phyloP scores from a whole-genome alignment of 768 basidiomycete genomes.

The Trametes cubensis region DNA sequence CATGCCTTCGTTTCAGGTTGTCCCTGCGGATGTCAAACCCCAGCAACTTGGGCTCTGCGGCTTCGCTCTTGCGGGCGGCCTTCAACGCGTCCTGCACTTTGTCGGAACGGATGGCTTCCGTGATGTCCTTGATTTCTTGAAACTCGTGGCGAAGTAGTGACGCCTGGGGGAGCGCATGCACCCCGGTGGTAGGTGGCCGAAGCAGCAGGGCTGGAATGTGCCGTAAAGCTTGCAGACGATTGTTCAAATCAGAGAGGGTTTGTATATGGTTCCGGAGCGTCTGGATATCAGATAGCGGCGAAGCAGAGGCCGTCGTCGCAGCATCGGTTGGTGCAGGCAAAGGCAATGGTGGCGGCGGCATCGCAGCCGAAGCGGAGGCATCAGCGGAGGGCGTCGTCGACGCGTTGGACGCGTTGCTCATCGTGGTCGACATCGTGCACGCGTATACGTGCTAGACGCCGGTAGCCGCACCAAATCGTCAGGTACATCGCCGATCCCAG shows the following conservation, averaged over 20 bases:
- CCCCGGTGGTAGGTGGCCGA: constrained; percentile 37
- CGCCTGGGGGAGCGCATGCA: constrained; percentile 30
- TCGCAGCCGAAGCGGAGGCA: constrained; percentile 5
- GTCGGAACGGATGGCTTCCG: constrained; percentile 51
- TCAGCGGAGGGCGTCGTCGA: neutral
- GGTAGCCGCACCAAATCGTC: neutral
- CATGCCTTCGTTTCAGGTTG: constrained; percentile 60
- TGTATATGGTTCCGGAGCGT: constrained; percentile 42
- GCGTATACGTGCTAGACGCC: neutral
- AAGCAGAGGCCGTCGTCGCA: neutral
- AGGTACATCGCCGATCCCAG: neutral
- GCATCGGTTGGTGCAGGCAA: neutral
- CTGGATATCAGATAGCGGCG: constrained; percentile 17
- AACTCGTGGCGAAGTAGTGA: constrained; percentile 42
- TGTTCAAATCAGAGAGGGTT: constrained; percentile 49
- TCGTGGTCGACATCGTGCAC: constrained; percentile 18
- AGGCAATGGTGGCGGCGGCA: constrained; percentile 21
- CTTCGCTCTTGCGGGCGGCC: constrained; percentile 57
- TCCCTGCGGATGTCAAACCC: constrained; percentile 49
- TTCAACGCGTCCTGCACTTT: constrained; percentile 60
- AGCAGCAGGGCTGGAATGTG: constrained; percentile 50
- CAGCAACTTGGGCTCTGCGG: constrained; percentile 53
- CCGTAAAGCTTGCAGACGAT: constrained; percentile 47
- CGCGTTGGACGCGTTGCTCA: constrained; percentile 14
- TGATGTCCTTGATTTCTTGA: constrained; percentile 40